Evolutionary conservation across 1,284 basidiomycete genomes (phyloP), one percentile per base, ranked within the genome.

Genomic region (Meira miltonrushii): DNA sequence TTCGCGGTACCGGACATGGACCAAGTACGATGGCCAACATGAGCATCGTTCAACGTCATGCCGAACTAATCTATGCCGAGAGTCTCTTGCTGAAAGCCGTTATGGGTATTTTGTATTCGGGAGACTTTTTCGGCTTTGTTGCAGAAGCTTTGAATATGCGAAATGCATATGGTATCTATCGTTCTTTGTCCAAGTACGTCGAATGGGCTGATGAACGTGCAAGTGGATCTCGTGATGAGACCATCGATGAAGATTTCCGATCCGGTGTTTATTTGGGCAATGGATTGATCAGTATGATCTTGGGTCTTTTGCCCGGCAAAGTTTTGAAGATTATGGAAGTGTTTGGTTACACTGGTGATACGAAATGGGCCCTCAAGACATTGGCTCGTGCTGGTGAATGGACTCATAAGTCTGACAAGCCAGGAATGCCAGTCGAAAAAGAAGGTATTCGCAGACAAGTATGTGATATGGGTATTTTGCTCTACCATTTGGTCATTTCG

Each of bases 311-410:
- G 13, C 75, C 75, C 2, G 62, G 70, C 39, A 77, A 74, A 53
- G 68, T 78, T 37, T 64, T 78, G 46, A 75, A 74, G 64, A 70
- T 78, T 58, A 78, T 78, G 75, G 73, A 75, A 54, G 66, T 75
- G 48, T 75, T 78, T 57, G 75, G 75, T 12, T 78, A 78, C 60
- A 70, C 67, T 2, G 75, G 75, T 50, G 70, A 75, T 40, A 68
- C 65, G 1, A 51, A 60, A 13, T 66, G 62, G 54, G 75, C 67
- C 2, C 61, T 78, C 50, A 60, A 67, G 60, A 74, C 69, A 37
- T 67, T 78, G 21, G 54, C 61, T 50, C 60, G 62, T 33, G 65
- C 75, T 23, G 73, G 73, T 33, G 61, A 59, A 25, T 78, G 75
- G 75, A 64, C 54, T 37, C 55, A 71, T 2, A 52, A 54, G 13